phyloP scores from a whole-genome alignment of 2,329 filamentous ascomycete genomes.

The Nigrograna mackinnonii region DNA sequence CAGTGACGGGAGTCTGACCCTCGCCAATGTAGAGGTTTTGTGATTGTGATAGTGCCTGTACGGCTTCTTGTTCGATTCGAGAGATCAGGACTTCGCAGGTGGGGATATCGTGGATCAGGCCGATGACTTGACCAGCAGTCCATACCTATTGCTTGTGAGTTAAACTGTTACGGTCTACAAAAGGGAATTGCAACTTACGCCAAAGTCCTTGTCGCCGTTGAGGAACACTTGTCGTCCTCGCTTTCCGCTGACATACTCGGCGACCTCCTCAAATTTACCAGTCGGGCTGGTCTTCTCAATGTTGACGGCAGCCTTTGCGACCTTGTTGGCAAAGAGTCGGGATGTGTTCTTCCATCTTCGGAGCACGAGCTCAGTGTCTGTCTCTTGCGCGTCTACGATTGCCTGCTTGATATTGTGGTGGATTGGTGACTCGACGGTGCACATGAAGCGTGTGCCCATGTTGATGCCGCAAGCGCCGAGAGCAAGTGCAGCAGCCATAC shows the following conservation, averaged over 20 bases:
- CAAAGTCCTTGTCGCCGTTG: conserved; percentile 87
- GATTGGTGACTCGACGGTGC: conserved; percentile 89
- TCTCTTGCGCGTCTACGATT: conserved; percentile 87
- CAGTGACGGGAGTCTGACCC: conserved; percentile 23
- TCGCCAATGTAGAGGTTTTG: conserved; percentile 42
- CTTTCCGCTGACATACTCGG: conserved; percentile 85
- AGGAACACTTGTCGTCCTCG: conserved; percentile 88
- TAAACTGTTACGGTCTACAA: conserved; percentile 7
- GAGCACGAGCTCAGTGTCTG: conserved; percentile 86
- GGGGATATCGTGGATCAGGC: conserved; percentile 56
- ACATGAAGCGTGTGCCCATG: conserved; percentile 99
- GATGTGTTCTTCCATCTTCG: conserved; percentile 92
- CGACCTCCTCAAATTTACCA: conserved; percentile 88
- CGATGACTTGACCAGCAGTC: conserved; percentile 95
- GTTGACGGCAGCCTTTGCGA: conserved; percentile 77
- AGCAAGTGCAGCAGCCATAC: conserved; percentile 85
- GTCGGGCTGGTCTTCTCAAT: conserved; percentile 81
- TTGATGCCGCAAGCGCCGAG: conserved; percentile 94
- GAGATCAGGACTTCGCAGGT: conserved; percentile 50
- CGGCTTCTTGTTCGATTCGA: conserved; percentile 51
- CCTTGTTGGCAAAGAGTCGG: conserved; percentile 87
- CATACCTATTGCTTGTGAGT: conserved; percentile 73
- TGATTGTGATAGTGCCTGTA: conserved; percentile 44
- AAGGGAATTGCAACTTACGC: conserved; percentile 44
- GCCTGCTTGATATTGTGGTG: conserved; percentile 92